These are phyloP conservation scores for Ophiostoma quercus DNA, from an alignment of 2,329 filamentous ascomycete species.

Conservation along the genomic window DNA sequence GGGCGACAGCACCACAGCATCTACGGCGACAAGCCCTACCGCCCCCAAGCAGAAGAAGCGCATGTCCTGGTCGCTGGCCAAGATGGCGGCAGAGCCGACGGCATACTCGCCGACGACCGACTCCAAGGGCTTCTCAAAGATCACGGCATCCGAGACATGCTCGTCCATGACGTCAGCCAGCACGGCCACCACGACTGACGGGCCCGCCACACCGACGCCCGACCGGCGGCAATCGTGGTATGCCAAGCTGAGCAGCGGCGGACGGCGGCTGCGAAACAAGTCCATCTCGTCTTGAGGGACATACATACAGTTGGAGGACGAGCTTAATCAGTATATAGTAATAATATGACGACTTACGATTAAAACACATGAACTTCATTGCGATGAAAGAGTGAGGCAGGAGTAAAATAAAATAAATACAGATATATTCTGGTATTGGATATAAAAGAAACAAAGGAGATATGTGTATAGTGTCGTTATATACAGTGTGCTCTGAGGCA, in stretches of 20 bases:
- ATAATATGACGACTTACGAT: not conserved
- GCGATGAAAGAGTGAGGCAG: not conserved
- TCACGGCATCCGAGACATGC: not conserved
- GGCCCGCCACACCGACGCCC: not conserved
- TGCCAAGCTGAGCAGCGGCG: slow-evolving; percentile 10
- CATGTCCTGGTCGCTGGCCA: slow-evolving; percentile 1
- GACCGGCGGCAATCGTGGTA: slow-evolving; percentile 17
- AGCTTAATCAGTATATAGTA: not conserved
- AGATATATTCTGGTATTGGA: not conserved
- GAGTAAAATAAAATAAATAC: not conserved
- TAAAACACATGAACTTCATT: not conserved
- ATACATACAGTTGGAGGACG: not conserved
- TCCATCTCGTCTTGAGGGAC: not conserved
- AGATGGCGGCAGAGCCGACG: not conserved
- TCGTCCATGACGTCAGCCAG: not conserved
- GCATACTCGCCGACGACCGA: not conserved
- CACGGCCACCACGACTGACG: not conserved
- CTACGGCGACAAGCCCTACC: not conserved
- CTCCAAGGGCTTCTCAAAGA: not conserved
- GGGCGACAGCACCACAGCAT: not conserved
- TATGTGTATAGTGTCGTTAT: slow-evolving; percentile 7
- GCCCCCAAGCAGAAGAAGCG: not conserved
- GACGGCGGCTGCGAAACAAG: slow-evolving; percentile 14
- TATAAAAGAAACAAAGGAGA: not conserved
- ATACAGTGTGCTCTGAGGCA: not conserved